Conservation (phyloP, 768 basidiomycete species). For the Psilocybe tampanensis region DNA sequence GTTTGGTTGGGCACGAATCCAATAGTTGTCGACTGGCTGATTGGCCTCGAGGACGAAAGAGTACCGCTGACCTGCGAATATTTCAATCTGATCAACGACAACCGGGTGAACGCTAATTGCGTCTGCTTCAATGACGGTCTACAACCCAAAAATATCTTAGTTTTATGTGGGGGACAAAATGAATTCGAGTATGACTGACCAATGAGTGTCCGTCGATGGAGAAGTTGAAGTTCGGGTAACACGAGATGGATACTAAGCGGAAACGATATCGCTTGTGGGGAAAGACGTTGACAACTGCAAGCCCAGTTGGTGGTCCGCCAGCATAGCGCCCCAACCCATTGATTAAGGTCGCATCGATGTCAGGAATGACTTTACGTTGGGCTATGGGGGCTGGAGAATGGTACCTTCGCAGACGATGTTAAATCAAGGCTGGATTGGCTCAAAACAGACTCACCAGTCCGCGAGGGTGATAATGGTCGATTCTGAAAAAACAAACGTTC, state of each 20-base stretch:
- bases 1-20: constrained; percentile 39
- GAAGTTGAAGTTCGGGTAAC: constrained; percentile 41
- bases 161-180: constrained; percentile 1
- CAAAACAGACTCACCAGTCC: constrained; percentile 7
- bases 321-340: constrained; percentile 46
- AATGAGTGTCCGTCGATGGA: constrained; percentile 44
- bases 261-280: constrained; percentile 43
- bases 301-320: constrained; percentile 35
- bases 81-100: constrained; percentile 42
- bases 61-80: constrained; percentile 39
- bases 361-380: constrained; percentile 18
- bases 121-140: constrained; percentile 56
- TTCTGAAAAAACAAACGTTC: constrained; percentile 25
- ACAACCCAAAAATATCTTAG: neutral
- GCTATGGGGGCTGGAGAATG: constrained; percentile 22
- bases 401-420: no score
- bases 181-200: constrained; percentile 20
- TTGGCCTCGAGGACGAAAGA: constrained; percentile 43
- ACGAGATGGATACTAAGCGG: constrained; percentile 38
- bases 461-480: constrained; percentile 17
- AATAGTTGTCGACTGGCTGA: constrained; percentile 53
- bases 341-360: constrained; percentile 36
- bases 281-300: constrained; percentile 43
- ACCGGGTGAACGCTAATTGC: constrained; percentile 43
- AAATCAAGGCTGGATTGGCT: no score